Conservation (phyloP, 192 early-diverging fungal species). For the Linnemannia hyalina region DNA sequence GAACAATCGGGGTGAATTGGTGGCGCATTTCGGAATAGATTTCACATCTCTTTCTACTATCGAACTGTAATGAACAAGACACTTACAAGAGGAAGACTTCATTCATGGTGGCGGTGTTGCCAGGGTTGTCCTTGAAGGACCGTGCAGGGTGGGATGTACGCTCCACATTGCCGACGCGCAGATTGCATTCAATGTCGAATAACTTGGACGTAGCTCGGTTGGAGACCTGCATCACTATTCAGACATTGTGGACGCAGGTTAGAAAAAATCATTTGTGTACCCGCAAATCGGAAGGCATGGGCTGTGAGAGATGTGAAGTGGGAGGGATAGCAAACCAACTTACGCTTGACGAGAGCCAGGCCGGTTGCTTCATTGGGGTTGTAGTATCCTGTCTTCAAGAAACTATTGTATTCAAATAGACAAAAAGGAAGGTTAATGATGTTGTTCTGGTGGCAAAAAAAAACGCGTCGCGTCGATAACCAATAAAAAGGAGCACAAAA, state of each 20-base stretch:
- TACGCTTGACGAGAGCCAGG: slow-evolving; percentile 45
- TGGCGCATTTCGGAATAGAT: background rate
- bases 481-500: background rate
- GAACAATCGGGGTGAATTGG: background rate
- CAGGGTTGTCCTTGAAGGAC: slow-evolving; percentile 51
- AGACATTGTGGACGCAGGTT: background rate
- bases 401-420: background rate
- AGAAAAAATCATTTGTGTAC: background rate
- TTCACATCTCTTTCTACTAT: background rate
- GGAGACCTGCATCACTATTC: slow-evolving; percentile 46
- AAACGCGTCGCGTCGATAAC: background rate
- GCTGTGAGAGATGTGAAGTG: too few relatives aligned
- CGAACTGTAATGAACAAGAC: background rate
- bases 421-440: background rate
- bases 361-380: slow-evolving; percentile 49
- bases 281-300: background rate
- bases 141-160: slow-evolving; percentile 43
- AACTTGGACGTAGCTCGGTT: slow-evolving; percentile 44
- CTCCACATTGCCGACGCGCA: slow-evolving; percentile 34
- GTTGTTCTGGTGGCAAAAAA: background rate
- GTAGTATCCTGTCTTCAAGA: slow-evolving; percentile 31
- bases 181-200: slow-evolving; percentile 47
- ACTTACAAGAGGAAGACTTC: slow-evolving; percentile 51
- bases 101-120: slow-evolving; percentile 50
- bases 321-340: background rate